Evolutionary conservation across 139 green algal species (phyloP), one percentile per base, ranked within the genome.

Genomic region (Tetraselmis chui): DNA sequence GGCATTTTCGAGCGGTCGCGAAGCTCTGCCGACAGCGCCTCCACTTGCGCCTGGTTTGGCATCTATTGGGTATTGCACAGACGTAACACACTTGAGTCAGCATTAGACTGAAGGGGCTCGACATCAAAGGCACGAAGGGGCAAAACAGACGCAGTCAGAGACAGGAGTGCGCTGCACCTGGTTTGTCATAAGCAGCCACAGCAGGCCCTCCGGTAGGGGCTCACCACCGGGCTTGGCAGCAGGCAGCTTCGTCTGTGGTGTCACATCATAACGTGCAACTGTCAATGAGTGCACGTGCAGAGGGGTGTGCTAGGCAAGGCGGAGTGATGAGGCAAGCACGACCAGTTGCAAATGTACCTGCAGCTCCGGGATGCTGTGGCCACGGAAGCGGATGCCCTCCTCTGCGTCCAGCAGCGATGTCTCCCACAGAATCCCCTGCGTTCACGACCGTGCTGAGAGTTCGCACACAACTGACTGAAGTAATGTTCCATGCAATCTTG

Each of bases 141-240:
- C n/a, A n/a, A n/a, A n/a, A n/a, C n/a, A n/a, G n/a, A n/a, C n/a
- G n/a, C n/a, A n/a, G n/a, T n/a, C n/a, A 59, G 31, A 76, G 59
- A 45, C n/a, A 32, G 31, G n/a, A 2, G 26, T 29, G 30, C 88
- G 30, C 76, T 5, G 45, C 45, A 96, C 86, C 77, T 98, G 91
- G 1, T 95, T 95, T 0, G 97, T 99, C 0, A 99, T 84, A 79
- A 99, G 90, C 82, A 99, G 91, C 96, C 97, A 99, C 30, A 99
- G 87, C 67, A 99, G 89, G 58, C 95, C 97, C 85, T 99, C 96
- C 1, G 96, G 96, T 18, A 99, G 86, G 2, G 96, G 96, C 91
- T 99, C 89, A 0, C 92, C 93, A n/a, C 89, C 91, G 0, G 82
- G 82, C 32, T 86, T 79, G 22, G 95, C 95, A 26, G 26, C 82